phyloP scores from a whole-genome alignment of 257 asterid species.

The Cordia subcordata region DNA sequence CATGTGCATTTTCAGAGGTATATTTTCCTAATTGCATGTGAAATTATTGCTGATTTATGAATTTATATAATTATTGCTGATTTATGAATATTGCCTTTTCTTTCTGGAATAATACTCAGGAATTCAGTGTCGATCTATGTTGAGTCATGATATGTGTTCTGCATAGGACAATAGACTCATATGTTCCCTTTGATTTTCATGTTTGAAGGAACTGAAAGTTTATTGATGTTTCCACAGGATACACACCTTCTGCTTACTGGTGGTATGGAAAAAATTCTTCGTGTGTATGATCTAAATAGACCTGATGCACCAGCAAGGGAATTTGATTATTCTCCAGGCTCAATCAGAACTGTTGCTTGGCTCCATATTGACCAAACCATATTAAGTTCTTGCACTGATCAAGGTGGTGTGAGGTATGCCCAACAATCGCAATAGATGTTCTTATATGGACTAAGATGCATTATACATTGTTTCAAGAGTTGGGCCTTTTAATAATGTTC shows the following conservation, averaged over 20 bases:
- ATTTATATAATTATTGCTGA: neutral
- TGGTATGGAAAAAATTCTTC: slow-evolving; percentile 77
- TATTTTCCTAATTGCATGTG: neutral
- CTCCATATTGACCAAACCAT: slow-evolving; percentile 90
- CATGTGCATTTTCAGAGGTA: slow-evolving; percentile 97
- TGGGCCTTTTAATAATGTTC: too few relatives aligned
- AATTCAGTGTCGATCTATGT: too few relatives aligned
- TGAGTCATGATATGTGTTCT: too few relatives aligned
- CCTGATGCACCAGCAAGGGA: slow-evolving; percentile 91
- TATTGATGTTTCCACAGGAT: slow-evolving; percentile 44
- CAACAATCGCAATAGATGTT: too few relatives aligned
- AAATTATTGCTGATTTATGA: neutral
- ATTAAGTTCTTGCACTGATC: slow-evolving; percentile 82
- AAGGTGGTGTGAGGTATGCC: slow-evolving; percentile 86
- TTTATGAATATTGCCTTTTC: neutral
- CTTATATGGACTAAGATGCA: too few relatives aligned
- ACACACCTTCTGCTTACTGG: slow-evolving; percentile 74
- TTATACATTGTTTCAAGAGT: too few relatives aligned
- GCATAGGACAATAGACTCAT: neutral
- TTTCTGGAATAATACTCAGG: neutral
- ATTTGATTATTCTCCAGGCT: slow-evolving; percentile 80
- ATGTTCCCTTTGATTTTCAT: neutral
- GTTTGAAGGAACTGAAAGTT: slow-evolving; percentile 7
- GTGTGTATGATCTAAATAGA: slow-evolving; percentile 73
- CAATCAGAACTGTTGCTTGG: slow-evolving; percentile 85